Base-by-base conservation (phyloP, 2,329 filamentous ascomycete genomes). In the Fusarium sp. region DNA sequence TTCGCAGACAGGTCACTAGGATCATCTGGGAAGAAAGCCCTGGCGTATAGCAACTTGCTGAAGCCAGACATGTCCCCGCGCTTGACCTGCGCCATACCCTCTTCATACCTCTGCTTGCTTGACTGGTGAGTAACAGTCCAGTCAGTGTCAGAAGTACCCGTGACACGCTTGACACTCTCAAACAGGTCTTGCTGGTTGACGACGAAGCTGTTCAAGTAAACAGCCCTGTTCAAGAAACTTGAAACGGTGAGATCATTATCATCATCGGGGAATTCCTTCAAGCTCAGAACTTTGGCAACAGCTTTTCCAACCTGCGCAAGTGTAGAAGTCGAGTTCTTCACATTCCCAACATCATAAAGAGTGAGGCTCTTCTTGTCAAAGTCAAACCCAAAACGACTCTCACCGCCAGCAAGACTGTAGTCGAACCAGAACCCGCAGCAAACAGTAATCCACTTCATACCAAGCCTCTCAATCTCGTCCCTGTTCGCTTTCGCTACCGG, bases 131-230 rank as follows among this genome's bases (percentile, higher is more conserved):
- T 83, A 58, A 93, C 84, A 9, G 79, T 85, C 91, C 91, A 93
- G 76, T 92, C 90, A 0, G 79, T 80, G 44, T 90, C 87, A 3
- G 81, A 86, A 2, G 87, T 89, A 0, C 85, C 86, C 0, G 88
- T 88, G 20, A 90, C 90, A 1, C 89, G 87, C 74, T 90, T 85
- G 24, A 90, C 82, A 28, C 85, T 86, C 44, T 87, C 87, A 67
- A 93, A 85, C 81, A 93, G 92, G 13, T 93, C 90, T 32, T 84
- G 84, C 77, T 93, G 91, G 69, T 80, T 89, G 64, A 91, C 70
- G 3, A 81, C 77, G 80, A 92, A 93, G 53, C 87, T 90, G 41
- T 82, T 83, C n/a, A 91, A 63, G 71, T 85, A 88, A 11, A 90
- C 74, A 6, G 72, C 66, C 58, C 84, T 83, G 79, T 90, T 89